Conservation (phyloP, 2,329 filamentous ascomycete genomes). For the Tetracladium maxilliforme region DNA sequence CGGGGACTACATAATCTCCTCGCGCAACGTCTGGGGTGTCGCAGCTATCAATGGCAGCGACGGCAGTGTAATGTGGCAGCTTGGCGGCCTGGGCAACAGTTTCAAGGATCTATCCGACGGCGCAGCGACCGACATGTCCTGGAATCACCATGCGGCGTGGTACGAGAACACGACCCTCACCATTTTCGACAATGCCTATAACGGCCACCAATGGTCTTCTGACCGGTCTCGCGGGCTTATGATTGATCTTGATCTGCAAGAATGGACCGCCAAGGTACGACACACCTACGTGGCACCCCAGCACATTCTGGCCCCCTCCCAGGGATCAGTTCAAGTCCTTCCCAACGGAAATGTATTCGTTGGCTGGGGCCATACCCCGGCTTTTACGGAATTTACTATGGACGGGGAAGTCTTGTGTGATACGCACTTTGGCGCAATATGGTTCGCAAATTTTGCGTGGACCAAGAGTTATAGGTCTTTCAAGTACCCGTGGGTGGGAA, state of each 20-base stretch:
- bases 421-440: constrained; percentile 8
- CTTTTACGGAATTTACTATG: constrained; percentile 12
- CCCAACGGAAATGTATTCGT: constrained; percentile 25
- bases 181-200: constrained; percentile 26
- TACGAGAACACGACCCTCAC: constrained; percentile 23
- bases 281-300: constrained; percentile 21
- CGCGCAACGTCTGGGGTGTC: constrained; percentile 23
- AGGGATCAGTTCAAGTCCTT: constrained; percentile 27
- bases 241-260: constrained; percentile 19
- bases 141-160: constrained; percentile 33
- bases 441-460: constrained; percentile 7
- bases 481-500: constrained; percentile 13
- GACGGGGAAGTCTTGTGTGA: constrained; percentile 11
- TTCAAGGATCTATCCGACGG: constrained; percentile 24
- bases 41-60: constrained; percentile 23
- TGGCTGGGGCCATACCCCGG: constrained; percentile 20
- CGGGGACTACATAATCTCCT: constrained; percentile 26
- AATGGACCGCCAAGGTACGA: constrained; percentile 25
- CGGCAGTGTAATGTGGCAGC: constrained; percentile 31
- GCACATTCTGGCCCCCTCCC: constrained; percentile 21
- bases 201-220: constrained; percentile 15
- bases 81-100: constrained; percentile 29
- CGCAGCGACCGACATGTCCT: constrained; percentile 28
- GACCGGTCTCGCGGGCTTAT: constrained; percentile 20
- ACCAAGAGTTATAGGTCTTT: constrained; percentile 14